These are phyloP conservation scores for Mycena rebaudengoi DNA, from an alignment of 768 basidiomycete genomes.

Conservation along the genomic window DNA sequence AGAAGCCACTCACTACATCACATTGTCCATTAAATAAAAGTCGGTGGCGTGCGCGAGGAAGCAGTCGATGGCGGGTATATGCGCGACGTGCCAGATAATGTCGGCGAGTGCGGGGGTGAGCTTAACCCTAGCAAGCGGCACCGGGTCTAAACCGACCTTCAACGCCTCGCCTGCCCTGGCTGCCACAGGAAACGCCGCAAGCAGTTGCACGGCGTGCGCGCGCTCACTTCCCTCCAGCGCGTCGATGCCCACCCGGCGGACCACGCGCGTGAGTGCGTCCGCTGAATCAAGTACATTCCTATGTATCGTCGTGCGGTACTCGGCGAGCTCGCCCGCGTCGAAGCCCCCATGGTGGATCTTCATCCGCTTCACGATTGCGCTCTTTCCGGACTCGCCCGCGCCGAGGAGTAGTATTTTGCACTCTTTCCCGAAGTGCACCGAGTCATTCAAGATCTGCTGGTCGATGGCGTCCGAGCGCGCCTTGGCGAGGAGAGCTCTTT, in stretches of 20 bases:
- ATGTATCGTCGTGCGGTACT: conserved; percentile 69
- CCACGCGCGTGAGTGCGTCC: conserved; percentile 71
- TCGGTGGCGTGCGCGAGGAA: conserved; percentile 51
- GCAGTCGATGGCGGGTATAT: conserved; percentile 50
- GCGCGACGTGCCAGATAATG: conserved; percentile 59
- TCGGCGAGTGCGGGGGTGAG: conserved; percentile 54
- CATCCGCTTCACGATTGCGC: conserved; percentile 55
- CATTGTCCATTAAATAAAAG: conserved; percentile 81
- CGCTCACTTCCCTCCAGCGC: conserved; percentile 45
- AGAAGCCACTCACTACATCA: conserved; percentile 35
- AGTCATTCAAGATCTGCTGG: conserved; percentile 9
- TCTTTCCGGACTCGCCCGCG: conserved; percentile 14
- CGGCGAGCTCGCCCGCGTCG: conserved; percentile 64
- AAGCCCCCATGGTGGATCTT: conserved; percentile 85
- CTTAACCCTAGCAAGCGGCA: conserved; percentile 10
- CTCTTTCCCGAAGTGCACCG: conserved; percentile 15
- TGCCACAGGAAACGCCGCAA: conserved; percentile 12
- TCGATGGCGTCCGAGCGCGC: conserved; percentile 23
- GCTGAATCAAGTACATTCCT: conserved; percentile 78
- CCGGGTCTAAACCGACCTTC: conserved; percentile 18
- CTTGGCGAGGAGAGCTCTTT: no score
- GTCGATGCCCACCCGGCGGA: conserved; percentile 72
- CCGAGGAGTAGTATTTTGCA: conserved; percentile 22
- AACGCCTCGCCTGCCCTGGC: background rate
- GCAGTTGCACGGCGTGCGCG: background rate